These are phyloP conservation scores for Diplocarpon rosae DNA, from an alignment of 2,329 filamentous ascomycete genomes.

Conservation along the genomic window DNA sequence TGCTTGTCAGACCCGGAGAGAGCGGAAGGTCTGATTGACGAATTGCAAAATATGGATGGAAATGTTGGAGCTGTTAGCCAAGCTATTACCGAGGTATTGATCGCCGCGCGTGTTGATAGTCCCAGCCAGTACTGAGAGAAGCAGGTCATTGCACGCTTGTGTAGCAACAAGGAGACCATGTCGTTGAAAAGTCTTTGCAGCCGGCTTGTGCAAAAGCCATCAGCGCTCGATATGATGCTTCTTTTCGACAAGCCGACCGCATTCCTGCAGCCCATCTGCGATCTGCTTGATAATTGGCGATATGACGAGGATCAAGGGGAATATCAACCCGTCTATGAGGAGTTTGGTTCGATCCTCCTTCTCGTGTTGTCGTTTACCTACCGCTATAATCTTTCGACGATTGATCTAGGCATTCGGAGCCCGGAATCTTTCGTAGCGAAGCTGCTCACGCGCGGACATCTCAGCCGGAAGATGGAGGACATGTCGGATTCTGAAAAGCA, in stretches of 20 bases:
- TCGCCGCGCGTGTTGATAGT: background rate
- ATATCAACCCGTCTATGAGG: slow-evolving; percentile 77
- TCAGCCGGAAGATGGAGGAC: slow-evolving; percentile 45
- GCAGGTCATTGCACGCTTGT: slow-evolving; percentile 58
- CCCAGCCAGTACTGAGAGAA: slow-evolving; percentile 10
- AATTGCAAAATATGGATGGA: slow-evolving; percentile 82
- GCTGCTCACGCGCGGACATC: slow-evolving; percentile 48
- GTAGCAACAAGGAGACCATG: slow-evolving; percentile 65
- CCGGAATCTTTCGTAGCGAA: slow-evolving; percentile 58
- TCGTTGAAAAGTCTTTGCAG: slow-evolving; percentile 65
- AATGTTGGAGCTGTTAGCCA: slow-evolving; percentile 80
- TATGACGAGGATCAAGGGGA: slow-evolving; percentile 78
- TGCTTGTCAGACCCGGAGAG: slow-evolving; percentile 67
- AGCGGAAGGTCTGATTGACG: slow-evolving; percentile 64
- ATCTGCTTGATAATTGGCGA: slow-evolving; percentile 65
- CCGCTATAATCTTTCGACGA: slow-evolving; percentile 55
- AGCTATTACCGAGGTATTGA: slow-evolving; percentile 55
- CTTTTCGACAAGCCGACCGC: slow-evolving; percentile 60
- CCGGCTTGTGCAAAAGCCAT: slow-evolving; percentile 60
- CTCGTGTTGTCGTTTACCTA: slow-evolving; percentile 65
- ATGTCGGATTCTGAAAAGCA: slow-evolving; percentile 51
- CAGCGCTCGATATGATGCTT: slow-evolving; percentile 62
- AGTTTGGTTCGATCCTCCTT: slow-evolving; percentile 68
- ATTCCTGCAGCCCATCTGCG: slow-evolving; percentile 64
- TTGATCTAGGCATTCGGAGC: slow-evolving; percentile 50